Percentiles rank a stretch among this genome's conserved stretches.
These are phyloP conservation scores for Elsinoe batatas DNA, from an alignment of 2,329 filamentous ascomycete species.

Conservation along the genomic window DNA sequence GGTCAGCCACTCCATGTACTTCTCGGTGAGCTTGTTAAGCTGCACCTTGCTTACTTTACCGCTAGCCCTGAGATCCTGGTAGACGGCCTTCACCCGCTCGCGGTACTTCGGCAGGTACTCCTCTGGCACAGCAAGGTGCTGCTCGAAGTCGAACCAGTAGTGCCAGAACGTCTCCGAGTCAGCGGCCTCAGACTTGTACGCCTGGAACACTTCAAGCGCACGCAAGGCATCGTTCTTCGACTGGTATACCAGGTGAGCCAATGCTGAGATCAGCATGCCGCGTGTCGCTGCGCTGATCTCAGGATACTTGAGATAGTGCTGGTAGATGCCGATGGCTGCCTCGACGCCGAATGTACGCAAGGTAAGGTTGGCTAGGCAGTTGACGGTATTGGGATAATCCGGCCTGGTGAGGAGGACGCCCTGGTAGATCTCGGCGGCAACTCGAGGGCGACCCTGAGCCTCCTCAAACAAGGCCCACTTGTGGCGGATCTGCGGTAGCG, in stretches of 20 bases:
- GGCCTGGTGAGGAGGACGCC: conserved; percentile 68
- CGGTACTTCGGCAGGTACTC: conserved; percentile 56
- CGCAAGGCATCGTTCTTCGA: conserved; percentile 64
- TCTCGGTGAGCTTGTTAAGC: conserved; percentile 65
- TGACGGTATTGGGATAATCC: conserved; percentile 75
- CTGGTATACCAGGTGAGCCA: conserved; percentile 81
- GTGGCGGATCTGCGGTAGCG: conserved; percentile 70
- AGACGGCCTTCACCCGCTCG: conserved; percentile 68
- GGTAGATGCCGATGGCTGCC: conserved; percentile 73
- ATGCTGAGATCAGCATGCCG: conserved; percentile 77
- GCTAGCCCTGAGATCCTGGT: conserved; percentile 63
- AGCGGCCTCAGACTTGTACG: conserved; percentile 72
- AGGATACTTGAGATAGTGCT: conserved; percentile 65
- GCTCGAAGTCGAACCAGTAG: conserved; percentile 79
- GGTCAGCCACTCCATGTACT: conserved; percentile 76
- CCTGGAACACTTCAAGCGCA: conserved; percentile 71
- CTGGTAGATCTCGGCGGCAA: conserved; percentile 76
- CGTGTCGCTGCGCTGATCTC: conserved; percentile 69
- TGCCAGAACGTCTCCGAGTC: conserved; percentile 86
- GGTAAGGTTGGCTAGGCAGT: conserved; percentile 78
- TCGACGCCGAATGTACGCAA: conserved; percentile 76
- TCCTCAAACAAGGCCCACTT: conserved; percentile 96
- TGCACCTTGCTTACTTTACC: conserved; percentile 57
- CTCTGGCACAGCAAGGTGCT: conserved; percentile 63
- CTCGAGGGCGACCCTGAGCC: conserved; percentile 61